Conservation (phyloP, 345 rosid genomes). For the Lepidium sativum region DNA sequence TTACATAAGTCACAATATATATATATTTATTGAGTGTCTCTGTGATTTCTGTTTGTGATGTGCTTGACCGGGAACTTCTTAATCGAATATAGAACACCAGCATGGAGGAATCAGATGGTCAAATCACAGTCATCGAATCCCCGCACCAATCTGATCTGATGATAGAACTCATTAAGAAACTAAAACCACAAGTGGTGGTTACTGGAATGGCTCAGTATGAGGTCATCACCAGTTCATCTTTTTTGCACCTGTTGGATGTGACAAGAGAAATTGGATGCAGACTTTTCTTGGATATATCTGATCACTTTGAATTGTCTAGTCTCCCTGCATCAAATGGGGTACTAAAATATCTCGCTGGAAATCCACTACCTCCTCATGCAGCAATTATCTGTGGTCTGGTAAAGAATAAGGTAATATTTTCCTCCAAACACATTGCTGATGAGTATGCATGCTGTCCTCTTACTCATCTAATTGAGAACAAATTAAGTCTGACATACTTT, state of each 20-base stretch:
- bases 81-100: constrained; percentile 33
- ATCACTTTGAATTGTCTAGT: constrained; percentile 91
- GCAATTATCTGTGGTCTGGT: constrained; percentile 84
- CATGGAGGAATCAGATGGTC: constrained; percentile 38
- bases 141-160: constrained; percentile 84
- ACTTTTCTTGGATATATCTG: constrained; percentile 88
- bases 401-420: constrained; percentile 66
- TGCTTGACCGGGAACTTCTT: not conserved
- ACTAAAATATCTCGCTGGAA: constrained; percentile 68
- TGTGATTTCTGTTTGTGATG: constrained; percentile 7
- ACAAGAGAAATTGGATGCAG: constrained; percentile 72
- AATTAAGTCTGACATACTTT: not conserved
- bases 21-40: not conserved
- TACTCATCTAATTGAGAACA: not conserved
- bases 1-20: too few relatives aligned
- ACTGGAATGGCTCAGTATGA: constrained; percentile 88
- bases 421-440: not conserved
- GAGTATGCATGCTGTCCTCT: constrained; percentile 2
- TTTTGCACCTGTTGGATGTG: constrained; percentile 71
- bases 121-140: constrained; percentile 78
- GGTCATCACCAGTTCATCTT: constrained; percentile 82
- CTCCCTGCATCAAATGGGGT: constrained; percentile 85
- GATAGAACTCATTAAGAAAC: constrained; percentile 80
- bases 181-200: constrained; percentile 80
- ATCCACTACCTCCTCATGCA: constrained; percentile 72